phyloP scores from a whole-genome alignment of 2,329 filamentous ascomycete species.

The Ceratocystis colombiana region DNA sequence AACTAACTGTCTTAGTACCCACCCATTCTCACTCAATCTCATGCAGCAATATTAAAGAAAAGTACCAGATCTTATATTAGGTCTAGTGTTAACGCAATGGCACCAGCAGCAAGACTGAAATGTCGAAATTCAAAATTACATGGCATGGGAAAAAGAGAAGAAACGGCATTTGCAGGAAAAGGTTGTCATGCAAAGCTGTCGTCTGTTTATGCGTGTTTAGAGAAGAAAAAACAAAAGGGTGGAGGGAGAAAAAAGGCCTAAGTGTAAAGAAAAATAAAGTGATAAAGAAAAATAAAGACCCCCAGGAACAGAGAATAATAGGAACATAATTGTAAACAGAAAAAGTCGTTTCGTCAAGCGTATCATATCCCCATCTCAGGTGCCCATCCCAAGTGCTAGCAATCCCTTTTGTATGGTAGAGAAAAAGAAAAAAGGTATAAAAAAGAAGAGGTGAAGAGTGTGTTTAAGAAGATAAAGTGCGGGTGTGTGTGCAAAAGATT shows the following conservation, averaged over 20 bases:
- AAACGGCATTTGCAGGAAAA: conserved; percentile 1
- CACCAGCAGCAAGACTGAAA: conserved; percentile 2
- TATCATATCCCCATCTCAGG: conserved; percentile 24
- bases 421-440: conserved; percentile 9
- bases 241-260: neutral
- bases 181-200: neutral
- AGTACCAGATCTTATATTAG: neutral
- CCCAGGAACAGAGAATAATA: conserved; percentile 22
- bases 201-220: conserved; percentile 2
- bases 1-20: too few species aligned
- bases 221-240: neutral
- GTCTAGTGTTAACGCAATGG: too few species aligned
- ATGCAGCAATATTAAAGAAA: neutral
- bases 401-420: conserved; percentile 20
- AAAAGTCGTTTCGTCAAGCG: conserved; percentile 22
- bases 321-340: conserved; percentile 25
- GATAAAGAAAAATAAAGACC: conserved; percentile 17
- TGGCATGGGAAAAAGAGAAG: neutral
- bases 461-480: conserved; percentile 20
- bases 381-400: conserved; percentile 24
- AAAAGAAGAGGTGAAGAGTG: conserved; percentile 22
- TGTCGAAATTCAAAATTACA: conserved; percentile 1
- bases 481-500: conserved; percentile 13
- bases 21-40: too few species aligned
- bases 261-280: conserved; percentile 18